Evolutionary conservation across 2,329 filamentous ascomycete genomes (phyloP).

Genomic region (Penicillium thymicola): DNA sequence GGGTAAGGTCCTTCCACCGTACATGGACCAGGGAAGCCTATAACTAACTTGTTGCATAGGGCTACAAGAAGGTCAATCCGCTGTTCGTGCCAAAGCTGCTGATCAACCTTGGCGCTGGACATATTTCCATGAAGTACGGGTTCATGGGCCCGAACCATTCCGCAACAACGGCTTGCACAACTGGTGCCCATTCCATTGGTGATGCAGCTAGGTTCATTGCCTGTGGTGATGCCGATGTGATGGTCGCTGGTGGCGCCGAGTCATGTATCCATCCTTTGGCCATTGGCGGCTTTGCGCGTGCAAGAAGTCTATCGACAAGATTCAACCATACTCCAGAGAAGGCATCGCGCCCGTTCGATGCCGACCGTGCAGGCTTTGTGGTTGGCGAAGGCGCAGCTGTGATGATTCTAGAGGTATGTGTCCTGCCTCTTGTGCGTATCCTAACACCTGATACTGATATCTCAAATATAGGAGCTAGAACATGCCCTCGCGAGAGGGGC

Average conservation of each 20-base stretch:
- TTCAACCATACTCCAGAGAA: slow-evolving; percentile 70
- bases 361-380: slow-evolving; percentile 76
- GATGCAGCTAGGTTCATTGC: slow-evolving; percentile 91
- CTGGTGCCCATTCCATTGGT: slow-evolving; percentile 88
- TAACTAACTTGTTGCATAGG: slow-evolving; percentile 50
- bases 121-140: slow-evolving; percentile 88
- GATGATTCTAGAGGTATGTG: slow-evolving; percentile 68
- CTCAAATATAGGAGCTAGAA: slow-evolving; percentile 62
- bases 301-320: slow-evolving; percentile 76
- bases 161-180: slow-evolving; percentile 92
- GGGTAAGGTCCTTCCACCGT: slow-evolving; percentile 50
- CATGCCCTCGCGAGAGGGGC: slow-evolving; percentile 79
- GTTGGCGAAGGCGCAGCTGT: slow-evolving; percentile 90
- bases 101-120: slow-evolving; percentile 92
- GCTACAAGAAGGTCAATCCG: slow-evolving; percentile 89
- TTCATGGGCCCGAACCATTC: slow-evolving; percentile 90
- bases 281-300: slow-evolving; percentile 85
- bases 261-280: slow-evolving; percentile 94
- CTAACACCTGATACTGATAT: neutral
- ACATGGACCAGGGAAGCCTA: neutral
- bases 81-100: slow-evolving; percentile 89
- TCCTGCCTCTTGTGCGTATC: neutral
- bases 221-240: slow-evolving; percentile 88
- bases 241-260: slow-evolving; percentile 93
- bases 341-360: slow-evolving; percentile 85